phyloP scores from a whole-genome alignment of 176 grass and related monocot species.

The Aegilops tauschii region DNA sequence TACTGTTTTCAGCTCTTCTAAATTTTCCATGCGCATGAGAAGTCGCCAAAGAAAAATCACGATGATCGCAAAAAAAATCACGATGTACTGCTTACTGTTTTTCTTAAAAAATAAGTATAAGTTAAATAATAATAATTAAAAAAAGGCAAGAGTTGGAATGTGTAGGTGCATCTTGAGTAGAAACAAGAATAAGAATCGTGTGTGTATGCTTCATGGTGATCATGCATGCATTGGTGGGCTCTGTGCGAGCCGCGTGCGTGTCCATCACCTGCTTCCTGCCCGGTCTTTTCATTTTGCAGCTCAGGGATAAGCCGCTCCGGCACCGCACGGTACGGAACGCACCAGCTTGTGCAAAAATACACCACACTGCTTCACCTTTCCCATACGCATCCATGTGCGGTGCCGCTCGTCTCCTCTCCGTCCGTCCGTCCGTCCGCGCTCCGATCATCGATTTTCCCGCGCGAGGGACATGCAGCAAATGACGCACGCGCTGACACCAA shows the following conservation, averaged over 20 bases:
- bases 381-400: background rate
- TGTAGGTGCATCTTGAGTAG: background rate
- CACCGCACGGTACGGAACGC: background rate
- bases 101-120: background rate
- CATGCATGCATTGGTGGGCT: background rate
- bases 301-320: background rate
- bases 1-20: background rate
- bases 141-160: background rate
- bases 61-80: no score
- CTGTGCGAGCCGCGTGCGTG: background rate
- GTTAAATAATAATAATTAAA: background rate
- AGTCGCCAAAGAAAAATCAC: background rate
- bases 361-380: background rate
- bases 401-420: background rate
- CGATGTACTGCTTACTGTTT: no score
- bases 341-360: background rate
- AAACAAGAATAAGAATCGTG: background rate
- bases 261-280: background rate
- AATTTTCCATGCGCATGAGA: no score
- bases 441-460: no score
- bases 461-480: constrained; percentile 13
- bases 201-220: background rate
- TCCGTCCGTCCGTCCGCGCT: background rate
- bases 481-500: constrained; percentile 68
- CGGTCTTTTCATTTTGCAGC: background rate